Evolutionary conservation across 2,329 filamentous ascomycete species (phyloP).

Genomic region (Verruconis gallopava): DNA sequence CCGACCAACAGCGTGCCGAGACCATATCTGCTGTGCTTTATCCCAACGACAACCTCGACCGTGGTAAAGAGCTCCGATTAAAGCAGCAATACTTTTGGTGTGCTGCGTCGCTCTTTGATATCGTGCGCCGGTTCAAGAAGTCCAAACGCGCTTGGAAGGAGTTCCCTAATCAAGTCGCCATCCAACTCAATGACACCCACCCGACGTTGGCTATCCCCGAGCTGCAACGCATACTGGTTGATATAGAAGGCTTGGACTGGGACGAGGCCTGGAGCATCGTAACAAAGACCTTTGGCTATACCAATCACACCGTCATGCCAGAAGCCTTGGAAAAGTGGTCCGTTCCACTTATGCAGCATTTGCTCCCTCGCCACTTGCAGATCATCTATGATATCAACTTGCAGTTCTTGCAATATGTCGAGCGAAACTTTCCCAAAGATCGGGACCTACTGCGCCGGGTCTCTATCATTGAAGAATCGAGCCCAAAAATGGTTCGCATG

Average conservation of each 20-base stretch:
- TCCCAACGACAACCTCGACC: constrained; percentile 92
- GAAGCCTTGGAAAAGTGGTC: constrained; percentile 99
- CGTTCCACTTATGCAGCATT: constrained; percentile 78
- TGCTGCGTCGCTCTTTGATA: constrained; percentile 88
- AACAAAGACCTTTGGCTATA: constrained; percentile 70
- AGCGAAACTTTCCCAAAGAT: constrained; percentile 81
- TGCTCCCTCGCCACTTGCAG: constrained; percentile 85
- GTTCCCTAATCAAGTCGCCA: constrained; percentile 89
- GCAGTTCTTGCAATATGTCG: constrained; percentile 80
- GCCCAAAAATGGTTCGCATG: constrained; percentile 98
- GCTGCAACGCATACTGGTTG: constrained; percentile 80
- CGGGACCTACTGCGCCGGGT: constrained; percentile 73
- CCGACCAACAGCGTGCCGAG: constrained; percentile 97
- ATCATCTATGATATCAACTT: constrained; percentile 99
- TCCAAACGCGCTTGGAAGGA: constrained; percentile 79
- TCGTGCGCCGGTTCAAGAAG: constrained; percentile 97
- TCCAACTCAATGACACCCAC: constrained; percentile 96
- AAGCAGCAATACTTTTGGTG: constrained; percentile 99
- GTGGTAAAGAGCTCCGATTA: constrained; percentile 89
- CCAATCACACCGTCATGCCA: constrained; percentile 94
- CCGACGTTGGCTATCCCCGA: constrained; percentile 94
- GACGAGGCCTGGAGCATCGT: constrained; percentile 69
- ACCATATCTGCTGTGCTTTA: constrained; percentile 97
- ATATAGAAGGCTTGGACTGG: constrained; percentile 86
- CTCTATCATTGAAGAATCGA: constrained; percentile 95